Evolutionary conservation across 805 yeast species (phyloP), one percentile per base, ranked within the genome.

Genomic region (Teunomyces gatunensis): DNA sequence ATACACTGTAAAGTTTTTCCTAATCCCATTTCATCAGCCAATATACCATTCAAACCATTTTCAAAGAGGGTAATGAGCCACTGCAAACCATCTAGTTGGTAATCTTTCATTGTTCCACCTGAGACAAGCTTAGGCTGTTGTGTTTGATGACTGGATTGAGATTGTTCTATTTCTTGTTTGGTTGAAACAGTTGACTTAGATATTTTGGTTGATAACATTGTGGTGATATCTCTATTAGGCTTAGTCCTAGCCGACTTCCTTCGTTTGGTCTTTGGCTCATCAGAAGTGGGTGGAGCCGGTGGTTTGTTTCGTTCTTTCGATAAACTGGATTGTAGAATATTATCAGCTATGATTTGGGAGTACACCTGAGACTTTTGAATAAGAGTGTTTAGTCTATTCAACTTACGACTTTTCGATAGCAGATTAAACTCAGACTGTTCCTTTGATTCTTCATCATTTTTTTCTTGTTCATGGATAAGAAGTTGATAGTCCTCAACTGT

Each of bases 11-110:
- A 65, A 0, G 99, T 94, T 62, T 92, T 92, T 1, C 99, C 99
- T 21, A 92, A 71, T 0, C 98, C 98, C 99, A 92, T 92, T 64
- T 92, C 98, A 68, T 94, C 98, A 0, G 98, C 98, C 17, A 94
- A 69, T 30, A 94, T 91, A 2, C 98, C 99, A 64, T 92, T 92
- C 25, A 92, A 72, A 0, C 98, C 99, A 65, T 92, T 94, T 60
- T 91, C 96, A 63, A 87, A 94, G 21, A 92, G 68, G 0, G 96
- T 85, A 11, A 85, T 78, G 36, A 94, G 69, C 98, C 98, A 92
- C 53, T 89, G 90, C 47, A 92, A 76, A 1, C 98, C 99, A 47
- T 87, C 90, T 15, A 89, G 64, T 65, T 92, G 99, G 60, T 94
- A 90, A 25, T 83, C 86, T 59, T 89, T 89, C 75, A 92, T 71